A percentile compares a stretch with the other conserved stretches of the same genome.
Conservation (phyloP, 2,329 filamentous ascomycete genomes). For the Neocatenulostroma microsporum region DNA sequence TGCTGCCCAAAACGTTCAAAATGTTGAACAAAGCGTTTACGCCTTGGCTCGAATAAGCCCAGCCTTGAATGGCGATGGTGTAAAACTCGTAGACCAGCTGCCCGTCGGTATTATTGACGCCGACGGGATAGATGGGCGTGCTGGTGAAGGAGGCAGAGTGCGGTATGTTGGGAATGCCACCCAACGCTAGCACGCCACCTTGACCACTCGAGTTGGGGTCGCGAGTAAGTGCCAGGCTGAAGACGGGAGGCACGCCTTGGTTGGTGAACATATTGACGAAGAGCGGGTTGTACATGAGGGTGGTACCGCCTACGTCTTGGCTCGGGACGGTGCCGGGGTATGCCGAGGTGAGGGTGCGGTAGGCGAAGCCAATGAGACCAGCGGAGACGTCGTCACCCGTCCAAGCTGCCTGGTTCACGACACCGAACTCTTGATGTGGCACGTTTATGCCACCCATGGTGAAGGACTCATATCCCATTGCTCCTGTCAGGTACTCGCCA, state of each 20-base stretch:
- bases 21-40: constrained; percentile 22
- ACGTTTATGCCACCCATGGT: constrained; percentile 42
- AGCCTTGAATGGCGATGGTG: constrained; percentile 30
- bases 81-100: constrained; percentile 33
- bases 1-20: constrained; percentile 12
- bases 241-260: constrained; percentile 38
- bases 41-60: constrained; percentile 19
- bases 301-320: constrained; percentile 13
- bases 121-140: constrained; percentile 28
- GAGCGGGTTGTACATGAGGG: constrained; percentile 41
- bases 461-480: constrained; percentile 35
- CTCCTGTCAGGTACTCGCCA: constrained; percentile 34
- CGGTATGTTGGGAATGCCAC: constrained; percentile 42
- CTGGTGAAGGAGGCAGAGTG: constrained; percentile 29
- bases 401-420: constrained; percentile 33
- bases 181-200: constrained; percentile 43
- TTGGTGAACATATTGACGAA: constrained; percentile 44
- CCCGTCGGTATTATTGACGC: constrained; percentile 20
- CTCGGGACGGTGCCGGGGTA: constrained; percentile 24
- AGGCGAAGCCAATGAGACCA: constrained; percentile 47
- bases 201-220: constrained; percentile 13
- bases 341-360: constrained; percentile 41
- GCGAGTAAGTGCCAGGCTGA: constrained; percentile 42
- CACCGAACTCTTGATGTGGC: constrained; percentile 38
- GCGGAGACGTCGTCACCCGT: constrained; percentile 31